phyloP scores from a whole-genome alignment of 139 green algal genomes.

The Chlamydomonas eustigma region DNA sequence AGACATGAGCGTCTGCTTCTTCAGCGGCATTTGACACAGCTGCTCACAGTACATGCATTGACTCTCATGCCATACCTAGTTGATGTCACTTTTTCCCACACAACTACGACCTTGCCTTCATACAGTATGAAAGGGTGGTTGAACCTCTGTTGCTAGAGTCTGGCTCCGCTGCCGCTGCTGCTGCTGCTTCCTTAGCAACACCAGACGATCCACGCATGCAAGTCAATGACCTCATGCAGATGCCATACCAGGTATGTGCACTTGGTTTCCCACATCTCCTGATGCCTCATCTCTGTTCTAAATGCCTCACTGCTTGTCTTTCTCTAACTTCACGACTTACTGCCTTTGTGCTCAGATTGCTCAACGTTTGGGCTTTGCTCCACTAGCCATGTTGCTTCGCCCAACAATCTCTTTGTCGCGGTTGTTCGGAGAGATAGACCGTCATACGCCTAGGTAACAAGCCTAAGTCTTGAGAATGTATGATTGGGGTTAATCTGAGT shows the following conservation, averaged over 20 bases:
- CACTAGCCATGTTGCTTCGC: slow-evolving; percentile 27
- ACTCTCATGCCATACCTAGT: too few relatives aligned
- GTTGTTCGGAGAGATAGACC: slow-evolving; percentile 24
- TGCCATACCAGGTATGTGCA: slow-evolving; percentile 24
- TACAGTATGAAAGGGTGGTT: slow-evolving; percentile 17
- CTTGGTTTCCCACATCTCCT: too few relatives aligned
- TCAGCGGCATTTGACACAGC: background rate
- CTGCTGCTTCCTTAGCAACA: background rate
- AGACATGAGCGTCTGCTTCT: too few relatives aligned
- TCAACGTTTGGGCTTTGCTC: slow-evolving; percentile 24
- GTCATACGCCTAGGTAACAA: slow-evolving; percentile 2
- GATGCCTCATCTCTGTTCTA: too few relatives aligned
- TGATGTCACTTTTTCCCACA: too few relatives aligned
- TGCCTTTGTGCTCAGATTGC: too few relatives aligned
- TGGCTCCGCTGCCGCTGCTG: background rate
- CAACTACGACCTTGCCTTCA: background rate
- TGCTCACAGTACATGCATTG: background rate
- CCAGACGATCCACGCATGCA: slow-evolving; percentile 22
- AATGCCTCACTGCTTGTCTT: too few relatives aligned
- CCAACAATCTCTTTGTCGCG: slow-evolving; percentile 21
- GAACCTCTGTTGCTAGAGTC: slow-evolving; percentile 18
- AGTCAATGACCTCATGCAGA: slow-evolving; percentile 20
- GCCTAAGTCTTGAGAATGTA: too few relatives aligned
- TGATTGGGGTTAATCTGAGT: too few relatives aligned
- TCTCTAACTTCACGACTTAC: too few relatives aligned